Base-by-base conservation (phyloP, 805 yeast genomes). In the Hemisphaericaspora nanyangensis region DNA sequence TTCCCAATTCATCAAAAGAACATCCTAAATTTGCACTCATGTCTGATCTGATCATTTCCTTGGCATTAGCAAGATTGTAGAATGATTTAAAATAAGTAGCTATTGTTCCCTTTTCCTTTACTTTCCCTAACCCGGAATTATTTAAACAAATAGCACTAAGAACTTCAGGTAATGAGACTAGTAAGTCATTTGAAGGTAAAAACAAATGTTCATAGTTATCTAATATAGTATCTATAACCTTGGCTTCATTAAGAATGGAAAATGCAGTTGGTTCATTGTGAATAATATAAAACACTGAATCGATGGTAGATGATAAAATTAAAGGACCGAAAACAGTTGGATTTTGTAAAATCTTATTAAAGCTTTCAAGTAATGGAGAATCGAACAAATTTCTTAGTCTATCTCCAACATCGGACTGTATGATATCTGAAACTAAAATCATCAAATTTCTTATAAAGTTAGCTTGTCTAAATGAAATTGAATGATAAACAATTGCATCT, bases 221-320 rank as follows among this genome's bases (percentile, higher is more conserved):
- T 35, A 89, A 57, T 27, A 89, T 70, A 2, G 77, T 65, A 34
- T 82, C 83, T 27, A 90, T 77, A 1, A 85, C 77, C 0, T 78
- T 76, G 0, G 95, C 82, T 56, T 90, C 98, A 29, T 77, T 80
- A 47, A 90, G 68, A 30, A 90, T 80, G 2, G 84, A 73, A 52
- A 74, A 90, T 3, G 95, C 86, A 0, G 96, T 88, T 7, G 97
- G 96, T 51, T 91, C 97, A 48, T 83, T 85, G 55, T 90, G 91
- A 20, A 90, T 79, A 43, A 88, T 85, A 10, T 74, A 74, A 29
- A 82, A 74, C 16, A 88, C 71, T 10, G 82, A 74, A 44, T 79
- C 82, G 27, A 90, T 56, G 0, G 85, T 73, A 17, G 76, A 67
- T 0, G 85, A 68, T 11, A 85, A 57, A 11, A 86, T 59, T 12